Conservation (phyloP, 2,329 filamentous ascomycete genomes). For the Diaporthe sp. region DNA sequence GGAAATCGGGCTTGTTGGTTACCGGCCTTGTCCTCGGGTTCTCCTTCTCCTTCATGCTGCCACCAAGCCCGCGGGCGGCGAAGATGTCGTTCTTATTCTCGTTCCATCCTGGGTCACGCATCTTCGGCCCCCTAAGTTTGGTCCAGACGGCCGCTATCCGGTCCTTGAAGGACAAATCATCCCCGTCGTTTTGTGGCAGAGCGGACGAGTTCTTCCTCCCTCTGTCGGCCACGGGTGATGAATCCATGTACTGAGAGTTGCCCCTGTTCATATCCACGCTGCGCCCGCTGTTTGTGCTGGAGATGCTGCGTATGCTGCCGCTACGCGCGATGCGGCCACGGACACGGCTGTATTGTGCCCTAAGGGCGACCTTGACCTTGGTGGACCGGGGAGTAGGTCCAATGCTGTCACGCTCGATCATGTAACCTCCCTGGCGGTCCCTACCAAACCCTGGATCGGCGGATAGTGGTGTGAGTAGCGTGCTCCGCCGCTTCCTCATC, state of each 20-base stretch:
- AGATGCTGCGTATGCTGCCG: conserved; percentile 33
- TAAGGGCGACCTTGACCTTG: conserved; percentile 53
- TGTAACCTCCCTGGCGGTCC: conserved; percentile 48
- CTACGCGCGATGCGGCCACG: conserved; percentile 43
- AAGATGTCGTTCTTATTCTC: conserved; percentile 41
- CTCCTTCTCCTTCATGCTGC: conserved; percentile 40
- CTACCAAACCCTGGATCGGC: conserved; percentile 41
- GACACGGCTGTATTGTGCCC: conserved; percentile 48
- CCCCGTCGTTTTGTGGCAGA: conserved; percentile 24
- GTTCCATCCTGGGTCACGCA: conserved; percentile 32
- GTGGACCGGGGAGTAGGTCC: conserved; percentile 58
- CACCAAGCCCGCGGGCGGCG: conserved; percentile 39
- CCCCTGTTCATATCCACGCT: conserved; percentile 63
- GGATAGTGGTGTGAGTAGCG: conserved; percentile 60
- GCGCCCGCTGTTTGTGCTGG: conserved; percentile 47
- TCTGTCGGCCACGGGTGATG: conserved; percentile 42
- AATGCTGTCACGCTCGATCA: conserved; percentile 58
- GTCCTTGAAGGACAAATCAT: conserved; percentile 47
- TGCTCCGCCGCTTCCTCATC: conserved; percentile 56
- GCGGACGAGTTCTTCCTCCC: conserved; percentile 51
- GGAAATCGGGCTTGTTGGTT: conserved; percentile 51
- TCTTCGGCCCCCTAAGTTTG: conserved; percentile 46
- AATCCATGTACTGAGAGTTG: conserved; percentile 61
- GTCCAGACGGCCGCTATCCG: conserved; percentile 58
- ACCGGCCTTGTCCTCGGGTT: conserved; percentile 11